These are phyloP conservation scores for Pythium oligandrum DNA, from an alignment of 352 stramenopile genomes.

Conservation along the genomic window DNA sequence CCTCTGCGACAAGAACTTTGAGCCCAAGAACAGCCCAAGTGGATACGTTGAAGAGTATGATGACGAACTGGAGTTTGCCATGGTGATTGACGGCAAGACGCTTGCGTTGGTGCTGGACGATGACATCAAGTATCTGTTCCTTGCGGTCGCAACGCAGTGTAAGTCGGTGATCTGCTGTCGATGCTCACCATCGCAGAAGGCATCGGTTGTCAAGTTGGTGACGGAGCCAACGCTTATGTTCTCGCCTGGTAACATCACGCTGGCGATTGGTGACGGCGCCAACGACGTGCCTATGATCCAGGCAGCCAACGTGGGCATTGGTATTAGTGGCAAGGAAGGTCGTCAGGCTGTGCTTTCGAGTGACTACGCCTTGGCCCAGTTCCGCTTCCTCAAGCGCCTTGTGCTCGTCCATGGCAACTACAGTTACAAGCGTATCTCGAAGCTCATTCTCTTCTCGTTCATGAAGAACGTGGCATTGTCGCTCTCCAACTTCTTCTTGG, in stretches of 20 bases:
- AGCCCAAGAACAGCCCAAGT: constrained; percentile 41
- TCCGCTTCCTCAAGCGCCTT: constrained; percentile 77
- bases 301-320: constrained; percentile 79
- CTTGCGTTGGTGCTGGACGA: constrained; percentile 78
- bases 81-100: constrained; percentile 89
- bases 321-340: constrained; percentile 84
- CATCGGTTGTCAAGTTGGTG: constrained; percentile 80
- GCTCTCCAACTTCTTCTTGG: constrained; percentile 83
- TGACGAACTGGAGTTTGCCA: constrained; percentile 82
- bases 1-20: constrained; percentile 60
- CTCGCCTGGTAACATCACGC: constrained; percentile 81
- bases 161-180: constrained; percentile 89
- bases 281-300: constrained; percentile 90
- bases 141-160: constrained; percentile 83
- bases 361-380: constrained; percentile 83
- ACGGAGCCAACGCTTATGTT: constrained; percentile 87
- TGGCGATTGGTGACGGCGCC: constrained; percentile 81
- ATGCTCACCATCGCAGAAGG: constrained; percentile 82
- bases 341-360: constrained; percentile 81
- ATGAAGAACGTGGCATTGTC: constrained; percentile 88
- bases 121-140: constrained; percentile 88
- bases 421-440: constrained; percentile 89
- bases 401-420: constrained; percentile 86
- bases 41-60: constrained; percentile 43
- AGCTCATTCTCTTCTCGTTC: constrained; percentile 86